Percentiles rank a stretch among this genome's conserved stretches.
These are phyloP conservation scores for Yamadazyma nakazawae DNA, from an alignment of 805 yeast genomes.

Conservation along the genomic window DNA sequence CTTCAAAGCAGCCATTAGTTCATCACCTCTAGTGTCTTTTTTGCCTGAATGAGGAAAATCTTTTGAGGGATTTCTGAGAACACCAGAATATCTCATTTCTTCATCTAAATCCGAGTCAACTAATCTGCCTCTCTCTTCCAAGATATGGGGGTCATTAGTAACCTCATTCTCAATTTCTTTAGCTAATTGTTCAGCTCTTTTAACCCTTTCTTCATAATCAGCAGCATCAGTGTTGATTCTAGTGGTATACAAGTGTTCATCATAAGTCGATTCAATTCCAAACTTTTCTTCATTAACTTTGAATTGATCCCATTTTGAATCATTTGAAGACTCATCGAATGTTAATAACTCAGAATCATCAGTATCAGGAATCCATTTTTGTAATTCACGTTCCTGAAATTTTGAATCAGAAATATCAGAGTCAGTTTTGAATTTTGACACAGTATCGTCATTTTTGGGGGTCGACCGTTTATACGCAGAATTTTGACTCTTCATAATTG, in stretches of 20 bases:
- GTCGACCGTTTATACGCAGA: neutral
- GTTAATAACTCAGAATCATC: constrained; percentile 17
- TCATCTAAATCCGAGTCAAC: constrained; percentile 87
- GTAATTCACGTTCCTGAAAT: constrained; percentile 66
- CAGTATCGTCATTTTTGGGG: constrained; percentile 8
- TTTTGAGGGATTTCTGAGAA: constrained; percentile 43
- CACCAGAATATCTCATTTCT: constrained; percentile 95
- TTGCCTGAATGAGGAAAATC: neutral
- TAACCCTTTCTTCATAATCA: constrained; percentile 60
- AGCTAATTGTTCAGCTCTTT: constrained; percentile 75
- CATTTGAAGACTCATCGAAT: constrained; percentile 28
- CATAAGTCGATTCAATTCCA: constrained; percentile 80
- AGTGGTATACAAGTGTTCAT: constrained; percentile 87
- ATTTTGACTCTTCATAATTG: constrained; percentile 7
- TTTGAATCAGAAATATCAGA: constrained; percentile 65
- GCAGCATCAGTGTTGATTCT: constrained; percentile 67
- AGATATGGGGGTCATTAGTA: constrained; percentile 72
- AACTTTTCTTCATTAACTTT: constrained; percentile 85
- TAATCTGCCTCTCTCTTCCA: constrained; percentile 85
- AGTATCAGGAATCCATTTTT: constrained; percentile 71
- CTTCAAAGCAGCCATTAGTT: constrained; percentile 46
- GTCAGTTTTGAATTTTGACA: constrained; percentile 67
- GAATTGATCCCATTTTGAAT: constrained; percentile 84
- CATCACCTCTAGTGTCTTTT: constrained; percentile 40
- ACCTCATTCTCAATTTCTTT: constrained; percentile 73